Base-by-base conservation (phyloP, 257 asterid species). In the Anisodus tanguticus region DNA sequence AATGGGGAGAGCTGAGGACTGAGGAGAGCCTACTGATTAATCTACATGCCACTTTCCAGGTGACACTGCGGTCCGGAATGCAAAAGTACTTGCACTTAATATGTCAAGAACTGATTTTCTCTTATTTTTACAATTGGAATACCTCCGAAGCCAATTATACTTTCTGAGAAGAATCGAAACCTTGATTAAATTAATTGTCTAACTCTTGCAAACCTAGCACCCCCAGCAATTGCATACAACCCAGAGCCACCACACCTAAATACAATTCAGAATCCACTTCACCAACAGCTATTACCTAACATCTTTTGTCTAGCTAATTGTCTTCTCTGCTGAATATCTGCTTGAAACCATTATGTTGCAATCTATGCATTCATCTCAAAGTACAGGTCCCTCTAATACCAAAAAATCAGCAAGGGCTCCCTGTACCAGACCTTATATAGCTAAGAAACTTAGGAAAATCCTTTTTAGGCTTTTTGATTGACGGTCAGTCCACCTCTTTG, bases 371-470 rank as follows among this genome's bases (percentile, higher is more conserved):
- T 76, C 81, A 74, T 74, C 81, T 19, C 11, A 6, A 49, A 49
- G 12, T 53, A 13, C 63, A 53, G 64, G 47, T 53, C 47, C 81
- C 47, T 51, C 63, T 26, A 77, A 51, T 77, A 51, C 82, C 41
- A 77, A 9, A 4, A 69, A 77, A 77, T 53, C 82, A 77, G 81
- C 8, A 76, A 76, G n/a, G 8, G 31, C 9, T 53, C 82, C 82
- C 19, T 31, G 82, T 77, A 77, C 26, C 81, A 76, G 26, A 76
- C 26, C 47, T 51, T 76, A 51, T 53, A 76, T 53, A 53, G 22
- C 31, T 77, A 77, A 77, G 64, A 77, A 76, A 53, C 64, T 53
- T 31, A 53, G 49, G 49, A 31, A 31, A 77, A 77, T 53, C 63
- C 49, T 54, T 31, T 22, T 60, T 77, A 77, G 15, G 49, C 26